Base-by-base conservation (phyloP, 768 basidiomycete species). In the Rhizopogon rudus region DNA sequence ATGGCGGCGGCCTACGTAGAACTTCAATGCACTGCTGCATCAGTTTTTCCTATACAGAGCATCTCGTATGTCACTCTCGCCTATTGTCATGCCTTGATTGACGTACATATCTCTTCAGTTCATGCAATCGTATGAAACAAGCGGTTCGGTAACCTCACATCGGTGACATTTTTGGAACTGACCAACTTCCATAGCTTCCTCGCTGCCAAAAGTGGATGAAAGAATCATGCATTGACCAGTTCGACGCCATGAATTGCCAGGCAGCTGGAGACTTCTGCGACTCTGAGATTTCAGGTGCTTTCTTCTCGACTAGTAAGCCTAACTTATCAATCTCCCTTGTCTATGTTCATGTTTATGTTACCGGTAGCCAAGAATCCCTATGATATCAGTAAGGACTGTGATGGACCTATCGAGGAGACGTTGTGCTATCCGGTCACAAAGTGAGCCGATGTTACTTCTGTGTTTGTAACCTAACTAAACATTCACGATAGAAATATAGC, bases 241-340 rank as follows among this genome's bases (percentile, higher is more conserved):
- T 84, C 57, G 91, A 94, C 63, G 66, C 74, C 6, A 80, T 88
- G 57, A 75, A 79, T 60, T 94, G 91, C 61, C 71, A 74, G 8
- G 88, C 84, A 14, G 88, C 91, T 6, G 73, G 80, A 45, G 67
- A 59, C 40, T 91, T 91, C 65, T 94, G 91, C 65, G 72, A 80
- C 29, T 68, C 62, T n/a, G 75, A 83, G 59, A 53, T 77, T 25
- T 14, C 29, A 0, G 54, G 8, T 0, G 68, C 68, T 0, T 75
- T 69, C 58, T 14, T 55, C 12, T 45, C 54, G 6, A 70, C 67
- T 1, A 75, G 75, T 76, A 58, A 67, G 63, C 54, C 28, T 46
- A 43, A 6, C n/a, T 25, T 48, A 39, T 17, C 1, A 5, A 33
- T 41, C 10, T 20, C 20, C 20, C 48, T 3, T 2, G 9, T 37